A percentile compares a stretch with the other conserved stretches of the same genome.
Evolutionary conservation across 2,329 filamentous ascomycete species (phyloP).

Genomic region (Pyrenochaeta sp.): DNA sequence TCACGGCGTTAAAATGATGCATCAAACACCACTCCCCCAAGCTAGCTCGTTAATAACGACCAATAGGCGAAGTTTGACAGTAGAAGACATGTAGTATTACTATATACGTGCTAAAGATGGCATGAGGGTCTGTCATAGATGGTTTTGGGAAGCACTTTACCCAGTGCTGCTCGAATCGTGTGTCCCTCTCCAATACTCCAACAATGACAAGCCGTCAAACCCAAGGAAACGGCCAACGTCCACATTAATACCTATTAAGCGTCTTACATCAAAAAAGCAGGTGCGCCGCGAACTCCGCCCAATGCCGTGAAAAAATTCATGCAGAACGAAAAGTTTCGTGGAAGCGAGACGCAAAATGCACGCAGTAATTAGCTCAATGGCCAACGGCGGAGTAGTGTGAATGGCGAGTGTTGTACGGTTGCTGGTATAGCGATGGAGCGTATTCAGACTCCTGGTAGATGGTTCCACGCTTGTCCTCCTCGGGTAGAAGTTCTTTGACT

Average conservation of each 20-base stretch:
- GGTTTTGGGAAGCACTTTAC: not conserved
- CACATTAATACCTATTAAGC: not conserved
- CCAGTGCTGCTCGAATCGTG: not conserved
- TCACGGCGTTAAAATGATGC: not conserved
- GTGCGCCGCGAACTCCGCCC: conserved; percentile 20
- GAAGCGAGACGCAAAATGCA: conserved; percentile 11
- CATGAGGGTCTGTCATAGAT: conserved; percentile 6
- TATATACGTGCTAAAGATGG: conserved; percentile 20
- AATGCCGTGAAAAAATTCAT: conserved; percentile 13
- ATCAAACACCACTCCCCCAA: not conserved
- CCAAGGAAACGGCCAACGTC: not conserved
- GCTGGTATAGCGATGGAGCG: conserved; percentile 57
- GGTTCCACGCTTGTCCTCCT: conserved; percentile 82
- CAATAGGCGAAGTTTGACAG: not conserved
- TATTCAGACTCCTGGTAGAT: conserved; percentile 74
- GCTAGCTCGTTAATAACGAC: not conserved
- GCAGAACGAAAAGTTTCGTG: conserved; percentile 5
- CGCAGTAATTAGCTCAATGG: conserved; percentile 26
- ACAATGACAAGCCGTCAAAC: not conserved
- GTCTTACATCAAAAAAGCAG: conserved; percentile 4
- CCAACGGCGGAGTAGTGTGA: conserved; percentile 48
- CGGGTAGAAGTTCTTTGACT: conserved; percentile 82
- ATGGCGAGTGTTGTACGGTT: conserved; percentile 37
- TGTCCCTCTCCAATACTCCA: not conserved
- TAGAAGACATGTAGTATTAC: conserved; percentile 19